Evolutionary conservation across 2,329 filamentous ascomycete species (phyloP).

Genomic region (Alternaria hordeiaustralica): DNA sequence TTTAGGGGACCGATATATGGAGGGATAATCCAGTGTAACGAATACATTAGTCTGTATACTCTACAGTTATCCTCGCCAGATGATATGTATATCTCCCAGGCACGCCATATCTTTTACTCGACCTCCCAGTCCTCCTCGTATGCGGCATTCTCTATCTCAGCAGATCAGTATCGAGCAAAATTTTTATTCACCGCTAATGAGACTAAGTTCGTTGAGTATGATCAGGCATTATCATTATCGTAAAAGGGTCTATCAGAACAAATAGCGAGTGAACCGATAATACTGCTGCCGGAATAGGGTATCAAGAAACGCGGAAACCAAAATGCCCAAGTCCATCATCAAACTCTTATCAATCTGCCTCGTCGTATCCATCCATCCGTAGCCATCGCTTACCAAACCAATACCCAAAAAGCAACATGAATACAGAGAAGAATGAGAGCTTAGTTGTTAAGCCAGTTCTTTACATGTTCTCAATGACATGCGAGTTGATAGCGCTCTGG

Average conservation of each 20-base stretch:
- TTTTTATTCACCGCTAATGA: too few species aligned
- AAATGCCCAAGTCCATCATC: neutral
- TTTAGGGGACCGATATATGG: neutral
- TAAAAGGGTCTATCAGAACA: neutral
- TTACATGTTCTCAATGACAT: constrained; percentile 84
- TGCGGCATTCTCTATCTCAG: neutral
- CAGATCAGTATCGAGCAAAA: neutral
- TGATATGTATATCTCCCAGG: neutral
- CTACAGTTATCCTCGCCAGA: neutral
- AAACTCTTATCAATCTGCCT: neutral
- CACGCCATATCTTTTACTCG: neutral
- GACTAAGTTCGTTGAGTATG: neutral
- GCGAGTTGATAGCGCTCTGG: constrained; percentile 80
- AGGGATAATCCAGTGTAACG: neutral
- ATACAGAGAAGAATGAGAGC: neutral
- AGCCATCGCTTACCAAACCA: neutral
- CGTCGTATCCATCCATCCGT: neutral
- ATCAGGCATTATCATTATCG: constrained; percentile 10
- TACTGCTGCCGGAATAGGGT: constrained; percentile 8
- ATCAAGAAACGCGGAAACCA: constrained; percentile 8
- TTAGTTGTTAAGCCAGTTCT: neutral
- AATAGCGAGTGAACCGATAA: constrained; percentile 12
- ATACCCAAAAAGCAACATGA: neutral
- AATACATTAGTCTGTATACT: neutral
- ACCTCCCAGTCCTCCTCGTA: neutral